Evolutionary conservation across 2,329 filamentous ascomycete genomes (phyloP), one percentile per base, ranked within the genome.

Genomic region (Aspergillus sp.): DNA sequence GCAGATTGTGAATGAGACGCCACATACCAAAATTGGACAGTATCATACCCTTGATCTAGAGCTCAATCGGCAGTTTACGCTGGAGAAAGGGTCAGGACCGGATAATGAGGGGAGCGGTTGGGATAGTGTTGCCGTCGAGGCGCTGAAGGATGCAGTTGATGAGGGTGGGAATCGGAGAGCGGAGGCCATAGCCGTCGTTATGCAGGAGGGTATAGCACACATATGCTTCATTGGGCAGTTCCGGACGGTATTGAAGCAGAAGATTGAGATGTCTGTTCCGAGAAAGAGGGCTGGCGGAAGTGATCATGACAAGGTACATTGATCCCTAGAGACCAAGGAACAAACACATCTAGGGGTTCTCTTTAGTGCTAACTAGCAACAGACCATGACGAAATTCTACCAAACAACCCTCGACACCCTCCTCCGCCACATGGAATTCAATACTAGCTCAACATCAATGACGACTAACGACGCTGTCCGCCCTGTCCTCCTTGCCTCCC

Each of bases 141-240:
- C 90, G 46, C 82, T 99, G 11, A 81, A 84, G 56, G 91, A 96
- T 72, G 89, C 92, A 1, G 82, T 93, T 14, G 87, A 90, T 66
- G 86, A 90, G 65, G 66, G 75, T 2, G 74, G 75, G 4, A 88
- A 91, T 63, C 87, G 88, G 68, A 87, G 90, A 61, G 92, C 91
- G 1, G 89, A 93, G 61, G 83, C 96, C 17, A 91, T 92, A 55
- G 93, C 95, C 0, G 88, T 98, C 1, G 90, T 98, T 23, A 93
- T 99, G 89, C 90, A 96, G 67, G 93, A 98, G 62, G 79, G 78
- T 1, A 52, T 82, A 11, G 79, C 78, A 4, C 78, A 80, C 68
- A 79, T 81, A n/a, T 80, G 78, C 60, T 79, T 81, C 57, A 76
- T 81, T 57, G 80, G 79, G 4, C 78, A 80, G 53, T 78, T 77